Conservation (phyloP, 768 basidiomycete species). For the Termitomyces sp. region DNA sequence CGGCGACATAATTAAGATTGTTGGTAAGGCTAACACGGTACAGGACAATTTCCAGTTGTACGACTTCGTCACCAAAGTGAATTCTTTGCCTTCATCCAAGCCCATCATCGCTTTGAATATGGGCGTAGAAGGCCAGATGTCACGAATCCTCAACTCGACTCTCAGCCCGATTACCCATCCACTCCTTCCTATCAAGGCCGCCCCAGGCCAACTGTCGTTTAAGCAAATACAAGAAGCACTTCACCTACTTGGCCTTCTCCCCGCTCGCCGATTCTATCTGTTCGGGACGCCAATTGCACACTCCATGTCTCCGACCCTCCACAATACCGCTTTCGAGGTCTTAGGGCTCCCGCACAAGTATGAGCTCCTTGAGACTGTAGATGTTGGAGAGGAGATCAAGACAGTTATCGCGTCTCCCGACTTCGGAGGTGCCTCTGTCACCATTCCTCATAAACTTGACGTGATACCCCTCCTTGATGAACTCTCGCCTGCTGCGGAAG, state of each 20-base stretch:
- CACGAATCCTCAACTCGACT: conserved; percentile 78
- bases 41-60: conserved; percentile 79
- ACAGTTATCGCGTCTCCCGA: conserved; percentile 53
- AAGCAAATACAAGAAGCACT: conserved; percentile 80
- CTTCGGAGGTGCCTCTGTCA: conserved; percentile 95
- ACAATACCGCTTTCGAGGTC: conserved; percentile 79
- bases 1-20: conserved; percentile 91
- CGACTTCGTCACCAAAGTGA: conserved; percentile 54
- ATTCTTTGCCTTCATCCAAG: conserved; percentile 44
- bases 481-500: conserved; percentile 73
- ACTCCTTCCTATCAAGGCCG: conserved; percentile 77
- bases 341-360: conserved; percentile 87
- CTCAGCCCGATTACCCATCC: conserved; percentile 92
- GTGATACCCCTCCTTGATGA: conserved; percentile 79
- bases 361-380: conserved; percentile 65
- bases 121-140: conserved; percentile 84
- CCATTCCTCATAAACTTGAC: conserved; percentile 92
- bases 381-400: conserved; percentile 61
- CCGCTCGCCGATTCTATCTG: conserved; percentile 71
- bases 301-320: conserved; percentile 89
- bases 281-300: conserved; percentile 86
- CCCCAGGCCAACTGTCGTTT: conserved; percentile 91
- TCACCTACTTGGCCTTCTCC: conserved; percentile 74
- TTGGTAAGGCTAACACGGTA: conserved; percentile 72
- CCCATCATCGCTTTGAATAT: conserved; percentile 95